A percentile compares a stretch with the other conserved stretches of the same genome.
Evolutionary conservation across 2,329 filamentous ascomycete genomes (phyloP).

Genomic region (Aspergillus fumigatus): DNA sequence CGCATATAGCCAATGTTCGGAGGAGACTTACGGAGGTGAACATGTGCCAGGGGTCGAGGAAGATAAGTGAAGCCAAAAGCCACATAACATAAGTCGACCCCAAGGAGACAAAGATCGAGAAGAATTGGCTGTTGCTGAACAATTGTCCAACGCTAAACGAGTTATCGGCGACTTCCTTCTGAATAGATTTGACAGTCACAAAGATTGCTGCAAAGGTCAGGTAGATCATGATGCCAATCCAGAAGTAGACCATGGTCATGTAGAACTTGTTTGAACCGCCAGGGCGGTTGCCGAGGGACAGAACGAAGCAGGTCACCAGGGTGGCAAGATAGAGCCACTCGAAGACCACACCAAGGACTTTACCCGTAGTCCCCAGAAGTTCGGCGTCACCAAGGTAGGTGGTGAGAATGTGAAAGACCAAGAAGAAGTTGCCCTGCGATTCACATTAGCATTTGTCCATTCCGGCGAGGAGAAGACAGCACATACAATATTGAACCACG

Average conservation of each 20-base stretch:
- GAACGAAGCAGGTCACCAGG: slow-evolving; percentile 88
- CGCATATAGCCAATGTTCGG: neutral
- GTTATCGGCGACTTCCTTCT: slow-evolving; percentile 59
- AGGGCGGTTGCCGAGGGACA: slow-evolving; percentile 90
- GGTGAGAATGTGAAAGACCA: slow-evolving; percentile 96
- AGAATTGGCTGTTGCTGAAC: slow-evolving; percentile 84
- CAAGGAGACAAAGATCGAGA: slow-evolving; percentile 88
- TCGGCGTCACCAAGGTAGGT: slow-evolving; percentile 67
- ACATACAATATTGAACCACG: slow-evolving; percentile 86
- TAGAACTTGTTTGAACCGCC: slow-evolving; percentile 92
- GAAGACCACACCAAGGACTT: slow-evolving; percentile 81
- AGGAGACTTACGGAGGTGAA: slow-evolving; percentile 60
- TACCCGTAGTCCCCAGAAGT: slow-evolving; percentile 72
- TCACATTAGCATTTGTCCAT: slow-evolving; percentile 8
- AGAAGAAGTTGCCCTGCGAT: slow-evolving; percentile 80
- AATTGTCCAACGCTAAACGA: slow-evolving; percentile 67
- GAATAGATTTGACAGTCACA: slow-evolving; percentile 84
- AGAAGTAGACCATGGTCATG: slow-evolving; percentile 97
- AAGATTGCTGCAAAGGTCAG: slow-evolving; percentile 92
- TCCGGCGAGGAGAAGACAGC: neutral
- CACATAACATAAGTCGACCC: slow-evolving; percentile 90
- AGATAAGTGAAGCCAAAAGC: slow-evolving; percentile 84
- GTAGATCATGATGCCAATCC: slow-evolving; percentile 92
- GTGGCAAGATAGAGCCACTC: slow-evolving; percentile 94
- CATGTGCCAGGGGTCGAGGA: slow-evolving; percentile 99